These are phyloP conservation scores for Picea glauca DNA, from an alignment of 75 land plant genomes.

Conservation along the genomic window DNA sequence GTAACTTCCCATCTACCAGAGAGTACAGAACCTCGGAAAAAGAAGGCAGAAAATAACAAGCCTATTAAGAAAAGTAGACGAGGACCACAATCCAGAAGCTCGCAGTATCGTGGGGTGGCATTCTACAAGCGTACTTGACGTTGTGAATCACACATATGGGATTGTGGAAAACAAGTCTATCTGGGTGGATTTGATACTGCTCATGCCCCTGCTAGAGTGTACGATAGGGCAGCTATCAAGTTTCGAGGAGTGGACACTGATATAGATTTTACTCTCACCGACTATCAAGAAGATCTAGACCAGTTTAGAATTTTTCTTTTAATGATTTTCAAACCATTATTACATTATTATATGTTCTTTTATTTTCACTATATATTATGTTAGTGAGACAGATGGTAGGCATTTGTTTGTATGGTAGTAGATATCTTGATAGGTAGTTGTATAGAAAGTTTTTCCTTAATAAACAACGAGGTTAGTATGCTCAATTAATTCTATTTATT, in stretches of 20 bases:
- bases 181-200: constrained; percentile 88
- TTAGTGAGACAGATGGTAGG: no score
- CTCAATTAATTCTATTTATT: no score
- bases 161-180: constrained; percentile 87
- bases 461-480: no score
- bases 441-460: no score
- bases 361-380: no score
- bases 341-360: no score
- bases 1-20: not conserved
- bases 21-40: constrained; percentile 11
- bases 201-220: constrained; percentile 72
- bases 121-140: constrained; percentile 84
- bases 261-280: constrained; percentile 36
- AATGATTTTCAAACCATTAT: not conserved
- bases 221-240: constrained; percentile 43
- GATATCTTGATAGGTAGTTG: no score
- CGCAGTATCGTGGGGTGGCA: constrained; percentile 84
- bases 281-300: constrained; percentile 40
- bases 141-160: constrained; percentile 96
- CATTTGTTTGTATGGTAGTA: no score
- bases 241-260: constrained; percentile 45
- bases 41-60: constrained; percentile 13
- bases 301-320: constrained; percentile 15
- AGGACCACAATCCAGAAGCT: constrained; percentile 80
- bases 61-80: constrained; percentile 70